Conservation (phyloP, 768 basidiomycete genomes). For the Suillus weaverae region DNA sequence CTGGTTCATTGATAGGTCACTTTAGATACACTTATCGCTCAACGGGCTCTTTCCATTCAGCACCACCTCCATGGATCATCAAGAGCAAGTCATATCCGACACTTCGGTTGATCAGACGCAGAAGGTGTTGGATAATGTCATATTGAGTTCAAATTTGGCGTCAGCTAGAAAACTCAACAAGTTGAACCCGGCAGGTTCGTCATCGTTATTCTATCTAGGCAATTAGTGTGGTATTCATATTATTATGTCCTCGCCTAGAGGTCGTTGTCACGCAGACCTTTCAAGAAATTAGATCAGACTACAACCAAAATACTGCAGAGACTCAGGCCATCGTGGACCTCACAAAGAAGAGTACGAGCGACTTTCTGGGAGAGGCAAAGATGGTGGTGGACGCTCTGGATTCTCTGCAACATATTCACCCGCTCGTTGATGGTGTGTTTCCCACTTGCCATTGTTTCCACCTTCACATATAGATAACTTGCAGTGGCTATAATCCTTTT, state of each 20-base stretch:
- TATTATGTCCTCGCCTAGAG: background rate
- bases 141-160: background rate
- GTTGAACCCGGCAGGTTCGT: background rate
- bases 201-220: background rate
- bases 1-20: background rate
- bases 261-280: background rate
- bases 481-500: too few relatives aligned
- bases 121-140: background rate
- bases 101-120: background rate
- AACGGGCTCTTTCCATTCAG: background rate
- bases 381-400: conserved; percentile 25
- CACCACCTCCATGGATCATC: background rate
- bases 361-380: conserved; percentile 21
- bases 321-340: background rate
- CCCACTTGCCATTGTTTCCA: background rate
- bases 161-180: background rate
- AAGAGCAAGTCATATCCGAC: background rate
- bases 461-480: background rate
- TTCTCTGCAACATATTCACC: conserved; percentile 27
- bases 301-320: conserved; percentile 2
- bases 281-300: background rate
- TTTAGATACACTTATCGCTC: too few relatives aligned
- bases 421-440: conserved; percentile 25
- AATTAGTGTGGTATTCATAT: background rate
- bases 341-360: conserved; percentile 12